These are phyloP conservation scores for Argentina anserina DNA, from an alignment of 306 rosid species.

Conservation along the genomic window DNA sequence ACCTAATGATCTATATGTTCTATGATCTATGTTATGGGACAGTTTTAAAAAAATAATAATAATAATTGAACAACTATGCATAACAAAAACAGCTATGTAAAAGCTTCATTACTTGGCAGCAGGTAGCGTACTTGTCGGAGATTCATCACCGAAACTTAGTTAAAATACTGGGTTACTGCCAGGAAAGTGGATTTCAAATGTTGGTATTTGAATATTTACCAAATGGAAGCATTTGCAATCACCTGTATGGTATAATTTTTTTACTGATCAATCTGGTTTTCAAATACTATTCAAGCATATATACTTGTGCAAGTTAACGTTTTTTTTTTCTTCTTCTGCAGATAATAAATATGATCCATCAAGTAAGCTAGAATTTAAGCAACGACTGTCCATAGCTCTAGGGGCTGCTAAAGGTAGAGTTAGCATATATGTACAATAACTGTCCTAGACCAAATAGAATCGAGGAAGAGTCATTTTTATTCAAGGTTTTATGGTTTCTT, in stretches of 20 bases:
- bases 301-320: neutral
- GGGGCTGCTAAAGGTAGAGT: slow-evolving; percentile 44
- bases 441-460: neutral
- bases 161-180: slow-evolving; percentile 44
- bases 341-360: slow-evolving; percentile 26
- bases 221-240: slow-evolving; percentile 40
- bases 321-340: slow-evolving; percentile 21
- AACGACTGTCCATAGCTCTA: slow-evolving; percentile 41
- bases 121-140: slow-evolving; percentile 40
- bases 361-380: slow-evolving; percentile 44
- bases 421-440: neutral
- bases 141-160: slow-evolving; percentile 43
- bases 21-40: neutral
- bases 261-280: slow-evolving; percentile 2
- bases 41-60: too few relatives aligned
- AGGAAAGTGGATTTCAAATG: slow-evolving; percentile 45
- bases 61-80: neutral
- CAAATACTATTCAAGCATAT: neutral
- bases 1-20: neutral
- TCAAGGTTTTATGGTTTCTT: neutral
- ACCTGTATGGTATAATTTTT: slow-evolving; percentile 37
- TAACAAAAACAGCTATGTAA: neutral
- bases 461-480: neutral
- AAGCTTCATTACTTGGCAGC: slow-evolving; percentile 8
- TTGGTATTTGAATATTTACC: slow-evolving; percentile 44